These are phyloP conservation scores for Carex pumila DNA, from an alignment of 176 grass and related monocot species.

Conservation along the genomic window DNA sequence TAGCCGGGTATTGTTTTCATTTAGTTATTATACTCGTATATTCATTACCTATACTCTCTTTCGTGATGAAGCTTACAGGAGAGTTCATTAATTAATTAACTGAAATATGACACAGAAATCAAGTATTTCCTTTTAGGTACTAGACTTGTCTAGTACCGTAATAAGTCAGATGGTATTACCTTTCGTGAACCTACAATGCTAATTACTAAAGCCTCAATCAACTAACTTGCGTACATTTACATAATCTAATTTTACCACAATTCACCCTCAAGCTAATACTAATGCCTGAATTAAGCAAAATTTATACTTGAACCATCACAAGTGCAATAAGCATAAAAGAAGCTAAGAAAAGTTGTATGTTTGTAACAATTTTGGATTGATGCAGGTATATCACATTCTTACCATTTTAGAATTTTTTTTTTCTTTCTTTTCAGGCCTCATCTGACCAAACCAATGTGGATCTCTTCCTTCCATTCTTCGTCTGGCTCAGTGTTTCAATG, in stretches of 20 bases:
- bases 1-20: slow-evolving; percentile 54
- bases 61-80: not conserved
- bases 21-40: not conserved
- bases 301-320: not conserved
- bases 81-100: not conserved
- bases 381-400: not conserved
- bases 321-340: not conserved
- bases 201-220: not conserved
- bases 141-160: not conserved
- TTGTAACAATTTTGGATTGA: not conserved
- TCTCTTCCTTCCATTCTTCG: slow-evolving; percentile 79
- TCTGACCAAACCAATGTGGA: slow-evolving; percentile 93
- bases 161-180: not conserved
- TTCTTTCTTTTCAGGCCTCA: slow-evolving; percentile 45
- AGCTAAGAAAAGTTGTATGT: not conserved
- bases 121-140: not conserved
- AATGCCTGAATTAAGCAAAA: not conserved
- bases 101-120: not conserved
- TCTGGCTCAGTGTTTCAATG: slow-evolving; percentile 63
- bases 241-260: not conserved
- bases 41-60: not conserved
- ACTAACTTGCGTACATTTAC: not conserved
- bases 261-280: not conserved
- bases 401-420: not conserved
- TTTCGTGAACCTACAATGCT: not conserved